phyloP scores from a whole-genome alignment of 2,329 filamentous ascomycete species.

The Paraphoma sp. region DNA sequence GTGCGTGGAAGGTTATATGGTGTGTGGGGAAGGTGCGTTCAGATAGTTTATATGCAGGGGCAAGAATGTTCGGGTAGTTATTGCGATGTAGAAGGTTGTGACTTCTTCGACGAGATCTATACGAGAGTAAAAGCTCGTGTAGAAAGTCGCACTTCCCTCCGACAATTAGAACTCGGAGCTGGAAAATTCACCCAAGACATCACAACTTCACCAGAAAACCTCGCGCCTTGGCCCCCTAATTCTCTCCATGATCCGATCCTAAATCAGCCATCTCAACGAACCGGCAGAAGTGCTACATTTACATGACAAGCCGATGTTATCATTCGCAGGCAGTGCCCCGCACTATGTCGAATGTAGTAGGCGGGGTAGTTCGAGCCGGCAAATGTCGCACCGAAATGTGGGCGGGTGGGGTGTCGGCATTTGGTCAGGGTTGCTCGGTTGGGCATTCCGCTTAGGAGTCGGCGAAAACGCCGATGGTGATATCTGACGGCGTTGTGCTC shows the following conservation, averaged over 20 bases:
- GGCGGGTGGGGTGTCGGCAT: conserved; percentile 22
- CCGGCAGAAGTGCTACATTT: conserved; percentile 22
- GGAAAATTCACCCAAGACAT: neutral
- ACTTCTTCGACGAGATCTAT: neutral
- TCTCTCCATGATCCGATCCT: neutral
- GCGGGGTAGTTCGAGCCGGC: conserved; percentile 25
- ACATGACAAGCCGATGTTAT: conserved; percentile 2
- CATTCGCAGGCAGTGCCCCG: conserved; percentile 26
- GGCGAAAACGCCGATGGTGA: conserved; percentile 5
- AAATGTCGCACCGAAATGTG: conserved; percentile 21
- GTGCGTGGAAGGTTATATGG: too few species aligned
- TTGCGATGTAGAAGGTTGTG: neutral
- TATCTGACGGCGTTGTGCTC: too few species aligned
- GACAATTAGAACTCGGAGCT: neutral
- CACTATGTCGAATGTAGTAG: conserved; percentile 22
- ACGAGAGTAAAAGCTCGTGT: neutral
- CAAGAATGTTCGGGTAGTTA: too few species aligned
- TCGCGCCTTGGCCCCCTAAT: neutral
- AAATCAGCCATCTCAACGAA: neutral
- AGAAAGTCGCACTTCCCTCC: neutral
- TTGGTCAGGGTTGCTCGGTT: conserved; percentile 17
- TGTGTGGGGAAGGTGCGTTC: neutral
- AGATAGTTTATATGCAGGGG: neutral
- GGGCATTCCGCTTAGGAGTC: conserved; percentile 10
- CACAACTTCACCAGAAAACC: neutral